These are phyloP conservation scores for Westerdykella aurantiaca DNA, from an alignment of 2,329 filamentous ascomycete species.

Conservation along the genomic window DNA sequence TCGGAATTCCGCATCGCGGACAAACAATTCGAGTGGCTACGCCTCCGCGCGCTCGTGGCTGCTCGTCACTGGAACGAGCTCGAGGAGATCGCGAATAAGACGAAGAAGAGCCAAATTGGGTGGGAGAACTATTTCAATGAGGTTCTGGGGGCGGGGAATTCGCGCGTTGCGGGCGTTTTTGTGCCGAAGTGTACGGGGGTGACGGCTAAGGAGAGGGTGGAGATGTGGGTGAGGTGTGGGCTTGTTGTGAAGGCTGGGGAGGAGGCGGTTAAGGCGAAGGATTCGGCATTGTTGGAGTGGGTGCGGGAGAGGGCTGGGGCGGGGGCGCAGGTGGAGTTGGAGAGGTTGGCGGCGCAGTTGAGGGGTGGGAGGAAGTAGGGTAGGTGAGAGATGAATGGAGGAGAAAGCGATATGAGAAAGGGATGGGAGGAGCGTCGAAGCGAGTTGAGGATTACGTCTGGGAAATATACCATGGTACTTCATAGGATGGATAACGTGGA, in stretches of 20 bases:
- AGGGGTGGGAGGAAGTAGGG: slow-evolving; percentile 36
- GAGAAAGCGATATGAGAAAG: too few relatives aligned
- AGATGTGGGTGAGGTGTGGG: slow-evolving; percentile 96
- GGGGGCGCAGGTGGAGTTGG: slow-evolving; percentile 69
- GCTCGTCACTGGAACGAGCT: slow-evolving; percentile 89
- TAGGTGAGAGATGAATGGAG: slow-evolving; percentile 16
- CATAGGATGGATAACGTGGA: too few relatives aligned
- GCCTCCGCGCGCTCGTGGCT: slow-evolving; percentile 79
- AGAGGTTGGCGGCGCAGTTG: slow-evolving; percentile 55
- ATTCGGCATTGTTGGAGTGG: slow-evolving; percentile 67
- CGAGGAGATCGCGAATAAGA: slow-evolving; percentile 68
- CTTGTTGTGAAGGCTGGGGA: slow-evolving; percentile 84
- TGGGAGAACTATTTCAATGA: slow-evolving; percentile 98
- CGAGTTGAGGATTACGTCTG: neutral
- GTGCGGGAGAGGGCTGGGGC: slow-evolving; percentile 69
- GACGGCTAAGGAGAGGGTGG: slow-evolving; percentile 62
- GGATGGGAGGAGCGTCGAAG: neutral
- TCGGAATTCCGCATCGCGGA: slow-evolving; percentile 90
- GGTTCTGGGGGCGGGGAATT: slow-evolving; percentile 80
- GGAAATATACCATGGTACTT: neutral
- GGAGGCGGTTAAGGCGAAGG: slow-evolving; percentile 78
- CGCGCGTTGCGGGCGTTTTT: slow-evolving; percentile 75
- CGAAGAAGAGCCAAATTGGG: slow-evolving; percentile 81
- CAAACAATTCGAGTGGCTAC: slow-evolving; percentile 81
- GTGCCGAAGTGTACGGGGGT: slow-evolving; percentile 79